Conservation (phyloP, 2,329 filamentous ascomycete genomes). For the Cladophialophora psammophila region DNA sequence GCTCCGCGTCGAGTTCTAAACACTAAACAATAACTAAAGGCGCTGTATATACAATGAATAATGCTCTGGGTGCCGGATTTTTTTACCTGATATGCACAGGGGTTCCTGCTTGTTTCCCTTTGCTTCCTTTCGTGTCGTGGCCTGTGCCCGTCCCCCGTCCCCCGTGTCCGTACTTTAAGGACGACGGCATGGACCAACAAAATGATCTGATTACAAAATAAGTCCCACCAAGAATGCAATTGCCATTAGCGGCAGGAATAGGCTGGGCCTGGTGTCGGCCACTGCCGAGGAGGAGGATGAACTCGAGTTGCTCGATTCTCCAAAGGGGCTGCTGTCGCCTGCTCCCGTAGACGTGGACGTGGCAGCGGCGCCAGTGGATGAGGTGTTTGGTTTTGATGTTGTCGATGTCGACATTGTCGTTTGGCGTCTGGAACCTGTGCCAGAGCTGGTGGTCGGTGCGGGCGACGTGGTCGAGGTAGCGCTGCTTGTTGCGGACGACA, state of each 20-base stretch:
- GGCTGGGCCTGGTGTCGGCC: neutral
- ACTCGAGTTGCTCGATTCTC: constrained; percentile 16
- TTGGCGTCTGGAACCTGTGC: constrained; percentile 8
- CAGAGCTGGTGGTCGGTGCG: constrained; percentile 21
- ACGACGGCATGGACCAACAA: too few relatives aligned
- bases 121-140: too few relatives aligned
- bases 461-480: constrained; percentile 52
- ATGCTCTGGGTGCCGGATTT: too few relatives aligned
- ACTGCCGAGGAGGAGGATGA: constrained; percentile 8
- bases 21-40: too few relatives aligned
- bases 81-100: too few relatives aligned
- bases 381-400: constrained; percentile 15
- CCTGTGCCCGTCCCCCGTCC: too few relatives aligned
- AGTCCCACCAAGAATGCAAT: constrained; percentile 27
- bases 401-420: constrained; percentile 17
- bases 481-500: constrained; percentile 64
- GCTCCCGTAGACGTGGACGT: constrained; percentile 7
- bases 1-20: too few relatives aligned
- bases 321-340: constrained; percentile 33
- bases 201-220: constrained; percentile 21
- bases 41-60: too few relatives aligned
- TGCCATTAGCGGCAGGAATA: constrained; percentile 12
- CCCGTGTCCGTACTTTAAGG: too few relatives aligned
- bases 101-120: too few relatives aligned
- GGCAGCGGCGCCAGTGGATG: too few relatives aligned